These are phyloP conservation scores for Fusarium sp. DNA, from an alignment of 2,329 filamentous ascomycete species.

Conservation along the genomic window DNA sequence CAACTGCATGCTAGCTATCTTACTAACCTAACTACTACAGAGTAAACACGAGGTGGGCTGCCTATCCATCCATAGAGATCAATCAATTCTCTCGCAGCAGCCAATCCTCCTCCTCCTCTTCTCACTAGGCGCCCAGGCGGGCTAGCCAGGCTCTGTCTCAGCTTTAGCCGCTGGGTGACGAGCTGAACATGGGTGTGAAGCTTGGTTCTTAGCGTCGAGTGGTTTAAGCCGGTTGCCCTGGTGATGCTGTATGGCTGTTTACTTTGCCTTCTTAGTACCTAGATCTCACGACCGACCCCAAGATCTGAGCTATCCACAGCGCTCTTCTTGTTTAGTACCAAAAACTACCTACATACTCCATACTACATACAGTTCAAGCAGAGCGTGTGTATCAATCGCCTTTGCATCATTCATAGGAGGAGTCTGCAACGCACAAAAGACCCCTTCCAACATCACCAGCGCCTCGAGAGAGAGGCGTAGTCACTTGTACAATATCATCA, in stretches of 20 bases:
- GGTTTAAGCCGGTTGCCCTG: slow-evolving; percentile 18
- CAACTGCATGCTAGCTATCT: too few species aligned
- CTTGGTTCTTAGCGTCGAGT: slow-evolving; percentile 11
- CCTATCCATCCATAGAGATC: too few species aligned
- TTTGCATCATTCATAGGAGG: slow-evolving; percentile 22
- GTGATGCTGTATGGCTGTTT: slow-evolving; percentile 14
- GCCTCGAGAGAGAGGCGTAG: slow-evolving; percentile 49
- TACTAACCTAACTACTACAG: too few species aligned
- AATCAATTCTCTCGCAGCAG: too few species aligned
- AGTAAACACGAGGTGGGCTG: too few species aligned
- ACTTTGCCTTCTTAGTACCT: slow-evolving; percentile 13
- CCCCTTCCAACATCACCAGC: slow-evolving; percentile 30
- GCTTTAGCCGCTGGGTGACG: slow-evolving; percentile 27
- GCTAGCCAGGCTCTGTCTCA: slow-evolving; percentile 31
- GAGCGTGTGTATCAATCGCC: slow-evolving; percentile 12
- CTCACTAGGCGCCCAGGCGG: too few species aligned
- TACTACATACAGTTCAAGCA: slow-evolving; percentile 27
- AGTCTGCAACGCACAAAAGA: slow-evolving; percentile 25
- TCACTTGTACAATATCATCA: slow-evolving; percentile 20
- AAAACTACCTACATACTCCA: slow-evolving; percentile 20
- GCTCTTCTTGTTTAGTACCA: slow-evolving; percentile 38
- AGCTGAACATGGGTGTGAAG: slow-evolving; percentile 17
- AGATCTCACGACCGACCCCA: slow-evolving; percentile 26
- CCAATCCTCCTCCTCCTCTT: too few species aligned
- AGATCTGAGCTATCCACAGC: slow-evolving; percentile 32